Evolutionary conservation across 2,329 filamentous ascomycete genomes (phyloP), one percentile per base, ranked within the genome.

Genomic region (Neopestalotiopsis sp.): DNA sequence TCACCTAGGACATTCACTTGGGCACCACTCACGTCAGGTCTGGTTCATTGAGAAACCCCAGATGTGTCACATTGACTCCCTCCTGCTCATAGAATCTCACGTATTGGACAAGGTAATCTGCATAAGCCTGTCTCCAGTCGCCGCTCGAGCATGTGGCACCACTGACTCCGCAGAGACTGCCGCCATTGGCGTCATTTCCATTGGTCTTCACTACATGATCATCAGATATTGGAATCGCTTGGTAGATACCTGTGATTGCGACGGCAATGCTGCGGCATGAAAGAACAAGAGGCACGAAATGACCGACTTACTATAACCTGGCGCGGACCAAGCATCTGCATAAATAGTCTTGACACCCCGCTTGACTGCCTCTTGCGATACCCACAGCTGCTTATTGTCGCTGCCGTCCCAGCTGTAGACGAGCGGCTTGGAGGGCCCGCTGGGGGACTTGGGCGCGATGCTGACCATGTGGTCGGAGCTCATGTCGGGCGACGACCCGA

Each of bases 361-460:
- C 7, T 77, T 71, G 62, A 75, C 74, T 10, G 84, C 84, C 73
- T 84, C 79, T 72, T 86, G 77, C 17, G 81, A 80, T 10, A 87
- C 72, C 72, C 80, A 86, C 3, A 87, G 72, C 74, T 87, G 85
- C 6, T 82, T 82, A 12, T 76, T 78, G 68, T 85, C 81, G 67
- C 82, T 80, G 4, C 74, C 75, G 68, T 84, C 82, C 81, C 82
- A 84, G 2, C 74, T 70, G 67, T 84, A 85, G 32, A 76, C 72
- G 0, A 82, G 81, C 4, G 72, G 72, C 2, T 77, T 79, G 9
- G 64, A 73, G 0, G 81, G 79, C 0, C 73, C 74, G 4, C 81
- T 81, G 3, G 81, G 79, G 52, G 75, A 79, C 66, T 73, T 81
- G 0, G 82, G 82, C 66, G 81, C 76, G 67, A 85, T 81, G 13